Evolutionary conservation across 352 stramenopile genomes (phyloP), one percentile per base, ranked within the genome.

Genomic region (Pseudoperonospora humuli): DNA sequence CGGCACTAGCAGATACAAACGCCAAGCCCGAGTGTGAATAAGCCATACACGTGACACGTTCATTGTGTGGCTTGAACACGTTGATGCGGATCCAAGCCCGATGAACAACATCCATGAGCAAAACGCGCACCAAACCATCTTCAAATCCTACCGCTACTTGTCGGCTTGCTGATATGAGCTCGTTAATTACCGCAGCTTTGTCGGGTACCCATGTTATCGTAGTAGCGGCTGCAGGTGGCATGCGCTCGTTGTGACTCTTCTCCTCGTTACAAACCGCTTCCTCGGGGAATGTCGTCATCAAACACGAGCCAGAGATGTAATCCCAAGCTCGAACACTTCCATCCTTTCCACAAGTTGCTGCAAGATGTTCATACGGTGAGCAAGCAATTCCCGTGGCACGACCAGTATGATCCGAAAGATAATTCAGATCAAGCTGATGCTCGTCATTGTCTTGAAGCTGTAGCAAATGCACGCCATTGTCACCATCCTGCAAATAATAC

Each of bases 21-120:
- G 31, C 20, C 29, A 29, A 52, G 13, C 76, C 79, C 13, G 77
- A 73, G 2, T 72, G 50, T n/a, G 75, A 86, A 54, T 89, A 95
- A 2, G 60, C 40, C 9, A 96, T 40, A 11, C 58, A 70, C 2
- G 64, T n/a, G 81, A 97, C 72, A 14, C 66, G 61, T 7, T 53
- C 67, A 40, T 65, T 80, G 52, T 97, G 91, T 9, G 91, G 87
- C 38, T 97, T 97, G 45, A 96, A 80, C 1, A 86, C 73, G 36
- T 87, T 84, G 10, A 75, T 63, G 31, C 70, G 67, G 7, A 89
- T 61, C 62, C 76, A 85, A 5, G 51, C 49, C 2, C 66, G 54
- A 39, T 68, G 64, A 0, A 55, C 43, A 3, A 84, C 29, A 35
- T 91, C 72, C 45, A 83, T 54, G 19, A 87, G 26, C 15, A 88